These are phyloP conservation scores for Deinandra increscens DNA, from an alignment of 129 eudicot species.

Conservation along the genomic window DNA sequence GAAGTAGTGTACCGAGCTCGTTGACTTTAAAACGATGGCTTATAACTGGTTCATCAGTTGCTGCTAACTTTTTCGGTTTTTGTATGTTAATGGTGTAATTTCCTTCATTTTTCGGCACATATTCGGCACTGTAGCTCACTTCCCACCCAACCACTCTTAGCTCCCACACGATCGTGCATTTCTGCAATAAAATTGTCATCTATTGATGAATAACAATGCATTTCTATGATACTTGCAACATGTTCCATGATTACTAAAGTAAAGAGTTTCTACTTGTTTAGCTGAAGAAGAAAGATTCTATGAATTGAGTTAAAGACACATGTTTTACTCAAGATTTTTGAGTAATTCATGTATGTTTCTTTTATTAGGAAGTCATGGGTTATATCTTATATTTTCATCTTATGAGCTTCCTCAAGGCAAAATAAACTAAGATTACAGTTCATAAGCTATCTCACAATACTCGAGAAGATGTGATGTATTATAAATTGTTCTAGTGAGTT, in stretches of 20 bases:
- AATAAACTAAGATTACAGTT: background rate
- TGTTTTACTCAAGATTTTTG: background rate
- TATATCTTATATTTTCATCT: too few relatives aligned
- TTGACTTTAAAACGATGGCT: slow-evolving; percentile 57
- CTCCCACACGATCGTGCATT: slow-evolving; percentile 77
- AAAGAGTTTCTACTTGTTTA: background rate
- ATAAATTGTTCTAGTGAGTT: background rate
- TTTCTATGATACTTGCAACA: background rate
- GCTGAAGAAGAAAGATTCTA: background rate
- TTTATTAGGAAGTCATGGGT: too few relatives aligned
- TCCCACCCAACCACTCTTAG: slow-evolving; percentile 97
- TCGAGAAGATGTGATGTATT: background rate
- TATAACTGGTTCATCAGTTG: slow-evolving; percentile 76
- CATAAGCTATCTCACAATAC: background rate
- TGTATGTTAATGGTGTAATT: slow-evolving; percentile 62
- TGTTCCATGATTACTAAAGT: background rate
- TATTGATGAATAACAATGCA: background rate
- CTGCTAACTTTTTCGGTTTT: slow-evolving; percentile 56
- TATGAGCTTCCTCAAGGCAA: background rate
- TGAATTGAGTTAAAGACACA: background rate
- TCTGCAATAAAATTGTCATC: slow-evolving; percentile 43
- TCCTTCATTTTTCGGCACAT: slow-evolving; percentile 54
- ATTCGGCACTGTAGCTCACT: slow-evolving; percentile 84
- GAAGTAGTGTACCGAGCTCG: slow-evolving; percentile 77
- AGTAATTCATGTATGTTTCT: background rate